A percentile compares a stretch with the other conserved stretches of the same genome.
phyloP scores from a whole-genome alignment of 805 yeast species.

The Blastobotrys chiropterorum region DNA sequence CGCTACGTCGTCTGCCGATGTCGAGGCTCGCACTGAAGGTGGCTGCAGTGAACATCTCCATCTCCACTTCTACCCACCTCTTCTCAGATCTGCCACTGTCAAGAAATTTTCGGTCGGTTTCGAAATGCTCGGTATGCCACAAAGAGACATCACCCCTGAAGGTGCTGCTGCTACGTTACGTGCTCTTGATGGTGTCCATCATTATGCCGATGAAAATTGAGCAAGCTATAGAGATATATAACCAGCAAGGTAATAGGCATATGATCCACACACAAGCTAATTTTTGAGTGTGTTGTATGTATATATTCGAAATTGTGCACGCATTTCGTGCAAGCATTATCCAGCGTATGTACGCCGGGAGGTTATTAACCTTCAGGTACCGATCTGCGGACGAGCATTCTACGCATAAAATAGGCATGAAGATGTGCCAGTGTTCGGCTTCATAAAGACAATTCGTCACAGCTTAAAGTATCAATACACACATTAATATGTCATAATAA shows the following conservation, averaged over 20 bases:
- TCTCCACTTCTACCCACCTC: conserved; percentile 75
- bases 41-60: conserved; percentile 42
- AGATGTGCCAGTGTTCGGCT: no score
- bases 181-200: conserved; percentile 15
- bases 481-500: no score
- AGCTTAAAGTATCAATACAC: no score
- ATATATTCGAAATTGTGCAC: no score
- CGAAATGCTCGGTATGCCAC: conserved; percentile 53
- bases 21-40: conserved; percentile 21
- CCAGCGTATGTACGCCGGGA: no score
- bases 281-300: no score
- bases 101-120: conserved; percentile 72
- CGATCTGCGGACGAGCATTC: no score
- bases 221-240: not conserved
- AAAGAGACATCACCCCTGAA: conserved; percentile 62
- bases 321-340: no score
- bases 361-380: no score
- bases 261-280: no score
- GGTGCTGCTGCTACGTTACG: conserved; percentile 54
- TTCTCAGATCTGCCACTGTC: conserved; percentile 67
- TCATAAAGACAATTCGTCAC: no score
- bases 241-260: not conserved
- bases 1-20: conserved; percentile 36
- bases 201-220: conserved; percentile 11
- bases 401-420: no score